These are phyloP conservation scores for Coemansia sp. DNA, from an alignment of 192 early-diverging fungal genomes.

Conservation along the genomic window DNA sequence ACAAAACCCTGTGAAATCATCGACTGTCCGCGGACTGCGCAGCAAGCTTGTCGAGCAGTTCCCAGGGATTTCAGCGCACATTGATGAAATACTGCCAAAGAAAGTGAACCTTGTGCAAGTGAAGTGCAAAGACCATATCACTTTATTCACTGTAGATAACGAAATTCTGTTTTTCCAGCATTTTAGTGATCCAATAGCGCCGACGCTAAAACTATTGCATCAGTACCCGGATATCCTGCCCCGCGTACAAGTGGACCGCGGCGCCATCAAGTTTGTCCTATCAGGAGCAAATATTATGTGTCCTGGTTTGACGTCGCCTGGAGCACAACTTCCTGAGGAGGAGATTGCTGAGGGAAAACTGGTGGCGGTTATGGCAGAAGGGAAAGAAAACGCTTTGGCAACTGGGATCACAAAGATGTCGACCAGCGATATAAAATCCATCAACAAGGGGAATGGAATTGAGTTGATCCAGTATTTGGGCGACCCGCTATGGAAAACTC, in stretches of 20 bases:
- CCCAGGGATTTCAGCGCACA: conserved; percentile 77
- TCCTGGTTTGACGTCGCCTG: conserved; percentile 93
- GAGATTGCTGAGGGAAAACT: conserved; percentile 68
- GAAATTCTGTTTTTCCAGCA: conserved; percentile 92
- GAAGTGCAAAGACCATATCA: conserved; percentile 91
- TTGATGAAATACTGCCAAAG: conserved; percentile 97
- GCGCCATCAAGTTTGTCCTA: conserved; percentile 98
- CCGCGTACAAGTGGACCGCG: conserved; percentile 87
- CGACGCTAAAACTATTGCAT: conserved; percentile 85
- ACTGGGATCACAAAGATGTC: conserved; percentile 87
- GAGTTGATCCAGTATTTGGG: conserved; percentile 86
- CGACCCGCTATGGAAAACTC: conserved; percentile 78
- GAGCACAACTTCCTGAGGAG: conserved; percentile 74
- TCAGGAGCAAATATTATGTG: conserved; percentile 99
- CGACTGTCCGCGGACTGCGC: conserved; percentile 82
- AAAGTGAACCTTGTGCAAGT: conserved; percentile 82
- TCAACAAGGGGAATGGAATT: conserved; percentile 92
- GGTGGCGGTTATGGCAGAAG: conserved; percentile 92
- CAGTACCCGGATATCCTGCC: conserved; percentile 93
- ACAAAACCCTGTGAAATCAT: conserved; percentile 89
- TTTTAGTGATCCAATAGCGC: conserved; percentile 90
- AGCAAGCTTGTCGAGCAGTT: conserved; percentile 85
- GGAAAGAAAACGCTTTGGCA: conserved; percentile 93
- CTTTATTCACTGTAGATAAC: conserved; percentile 79
- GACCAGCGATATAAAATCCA: conserved; percentile 80